Base-by-base conservation (phyloP, 805 yeast species). In the Wickerhamomyces strasburgensis region DNA sequence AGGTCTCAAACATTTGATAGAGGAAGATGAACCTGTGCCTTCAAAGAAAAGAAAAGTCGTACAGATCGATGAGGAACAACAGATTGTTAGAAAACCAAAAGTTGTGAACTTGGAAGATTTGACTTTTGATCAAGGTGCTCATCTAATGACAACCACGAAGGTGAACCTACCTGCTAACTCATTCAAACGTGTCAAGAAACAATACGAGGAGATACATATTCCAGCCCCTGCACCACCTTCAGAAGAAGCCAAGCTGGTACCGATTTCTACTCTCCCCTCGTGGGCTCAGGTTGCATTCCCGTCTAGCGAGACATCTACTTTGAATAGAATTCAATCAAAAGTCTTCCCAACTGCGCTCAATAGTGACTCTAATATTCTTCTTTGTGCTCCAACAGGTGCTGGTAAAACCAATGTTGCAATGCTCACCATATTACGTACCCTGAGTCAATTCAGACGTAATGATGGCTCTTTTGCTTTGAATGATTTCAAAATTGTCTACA, bases 371-470 rank as follows among this genome's bases (percentile, higher is more conserved):
- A 90, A 89, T 51, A 56, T 93, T 27, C 63, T 90, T 14, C 65
- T 90, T 48, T 90, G 98, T 70, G 98, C 98, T 1, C 98, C 98
- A 6, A 90, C 98, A 0, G 98, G 98, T 65, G 96, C 96, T 3
- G 98, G 98, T 64, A 90, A 90, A 57, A 90, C 98, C 16, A 93
- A 93, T 57, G 96, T 93, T 19, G 99, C 99, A 0, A 75, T 93
- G 80, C 61, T 93, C 31, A 68, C 96, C 0, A 70, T 85, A 5
- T 64, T 89, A n/a, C 62, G 81, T 33, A 66, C 83, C 0, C 55
- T 89, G 15, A 62, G 74, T 0, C 70, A 79, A 33, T 73, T 61
- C 53, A 64, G 81, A 50, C 61, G 68, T 31, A 52, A 52, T 5
- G 62, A 68, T 19, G 82, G 80, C 0, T 60, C 66, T n/a, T 57